Evolutionary conservation across 257 asterid species (phyloP).

Genomic region (Vinca minor): DNA sequence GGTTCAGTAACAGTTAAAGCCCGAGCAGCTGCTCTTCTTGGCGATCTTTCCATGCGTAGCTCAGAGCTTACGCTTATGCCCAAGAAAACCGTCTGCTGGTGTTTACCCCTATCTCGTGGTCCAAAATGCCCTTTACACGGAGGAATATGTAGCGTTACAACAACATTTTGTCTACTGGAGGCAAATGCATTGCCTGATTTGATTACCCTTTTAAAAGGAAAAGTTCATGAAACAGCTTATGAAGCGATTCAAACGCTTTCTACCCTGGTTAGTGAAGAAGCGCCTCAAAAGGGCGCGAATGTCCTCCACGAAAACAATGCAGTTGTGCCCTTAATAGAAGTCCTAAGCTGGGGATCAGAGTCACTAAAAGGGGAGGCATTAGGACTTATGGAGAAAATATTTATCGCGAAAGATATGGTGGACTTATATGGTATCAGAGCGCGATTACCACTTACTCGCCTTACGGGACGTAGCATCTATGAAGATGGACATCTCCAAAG

Average conservation of each 20-base stretch:
- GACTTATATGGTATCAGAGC: slow-evolving; percentile 39
- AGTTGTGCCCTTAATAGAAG: slow-evolving; percentile 33
- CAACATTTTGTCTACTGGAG: slow-evolving; percentile 46
- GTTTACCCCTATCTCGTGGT: slow-evolving; percentile 17
- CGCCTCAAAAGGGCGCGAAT: slow-evolving; percentile 44
- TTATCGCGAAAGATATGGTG: slow-evolving; percentile 45
- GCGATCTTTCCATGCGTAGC: slow-evolving; percentile 58
- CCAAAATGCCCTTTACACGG: slow-evolving; percentile 43
- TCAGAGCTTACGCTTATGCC: slow-evolving; percentile 30
- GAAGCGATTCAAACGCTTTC: slow-evolving; percentile 65
- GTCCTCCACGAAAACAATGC: slow-evolving; percentile 43
- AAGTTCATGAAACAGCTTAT: slow-evolving; percentile 47
- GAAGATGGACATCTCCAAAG: slow-evolving; percentile 50
- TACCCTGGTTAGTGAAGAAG: slow-evolving; percentile 51
- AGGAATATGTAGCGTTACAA: slow-evolving; percentile 30
- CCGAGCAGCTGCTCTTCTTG: slow-evolving; percentile 52
- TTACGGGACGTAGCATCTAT: slow-evolving; percentile 37
- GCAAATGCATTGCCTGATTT: slow-evolving; percentile 41
- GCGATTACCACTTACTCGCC: slow-evolving; percentile 30
- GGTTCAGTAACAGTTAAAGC: slow-evolving; percentile 42
- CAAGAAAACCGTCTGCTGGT: slow-evolving; percentile 19
- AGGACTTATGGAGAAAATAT: slow-evolving; percentile 42
- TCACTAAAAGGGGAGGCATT: slow-evolving; percentile 49
- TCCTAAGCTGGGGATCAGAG: slow-evolving; percentile 51
- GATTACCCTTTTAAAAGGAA: slow-evolving; percentile 27